Base-by-base conservation (phyloP, 768 basidiomycete genomes). In the Mycena kentingensis region DNA sequence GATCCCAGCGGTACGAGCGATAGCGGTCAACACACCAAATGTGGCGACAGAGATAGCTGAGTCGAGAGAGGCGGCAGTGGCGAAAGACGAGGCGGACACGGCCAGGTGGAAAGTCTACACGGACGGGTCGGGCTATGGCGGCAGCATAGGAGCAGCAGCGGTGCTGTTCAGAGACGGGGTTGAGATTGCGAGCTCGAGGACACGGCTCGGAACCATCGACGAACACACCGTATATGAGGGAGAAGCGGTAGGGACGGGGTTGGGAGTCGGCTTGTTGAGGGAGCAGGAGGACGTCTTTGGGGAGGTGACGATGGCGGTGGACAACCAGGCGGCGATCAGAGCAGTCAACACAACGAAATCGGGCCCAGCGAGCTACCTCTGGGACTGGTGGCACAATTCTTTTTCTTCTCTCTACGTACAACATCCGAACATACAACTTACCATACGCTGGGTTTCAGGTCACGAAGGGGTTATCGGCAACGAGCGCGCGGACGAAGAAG, bases 181-280 rank as follows among this genome's bases (percentile, higher is more conserved):
- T 13, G 18, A 35, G 18, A 16, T 6, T 16, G 34, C 27, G 6
- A 22, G 32, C 0, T 3, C 63, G 22, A n/a, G 47, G 2, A 39
- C 44, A 15, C 42, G 57, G 8, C 50, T 67, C 2, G 55, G 63
- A 0, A 13, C 21, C 2, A 32, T 13, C 1, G 6, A 32, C 6
- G 21, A 62, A 3, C 65, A 68, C 47, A 62, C 63, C 5, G 63
- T 64, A 0, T 64, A 59, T 21, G 63, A 66, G 27, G 60, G 58
- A 0, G 67, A 69, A 39, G 46, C 48, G 6, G 55, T 64, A 2
- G 65, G 65, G 1, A 42, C 57, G 3, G 22, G 54, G 0, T 15
- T 64, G 19, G 65, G 52, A 8, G 12, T 51, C 3, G 48, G 2
- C 47, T 43, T 15, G 25, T 31, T 3, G 54, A 48, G 4, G 54